Base-by-base conservation (phyloP, 2,329 filamentous ascomycete species). In the Sporothrix euskadiensis region DNA sequence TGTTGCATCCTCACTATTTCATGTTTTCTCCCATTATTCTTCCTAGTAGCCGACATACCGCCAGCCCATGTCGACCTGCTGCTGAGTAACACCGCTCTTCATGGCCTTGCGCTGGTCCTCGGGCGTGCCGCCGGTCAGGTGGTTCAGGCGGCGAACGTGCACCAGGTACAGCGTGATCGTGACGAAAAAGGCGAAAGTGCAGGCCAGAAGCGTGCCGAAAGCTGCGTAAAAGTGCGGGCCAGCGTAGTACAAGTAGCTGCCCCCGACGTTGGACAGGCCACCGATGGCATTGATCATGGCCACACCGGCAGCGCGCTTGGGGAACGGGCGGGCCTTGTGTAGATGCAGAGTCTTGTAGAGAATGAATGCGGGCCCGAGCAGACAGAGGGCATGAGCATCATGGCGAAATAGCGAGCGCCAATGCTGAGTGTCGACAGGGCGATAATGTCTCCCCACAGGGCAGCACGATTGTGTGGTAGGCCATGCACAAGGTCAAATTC, bases 271-370 rank as follows among this genome's bases (percentile, higher is more conserved):
- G 12, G 80, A 78, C 0, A 78, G 79, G 35, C 79, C 79, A 22
- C 80, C 80, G 41, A 82, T 79, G 22, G 78, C 73, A 76, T 84
- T 84, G 69, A 84, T 80, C 32, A 84, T 73, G 6, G 83, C 83
- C 1, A 79, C 80, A 3, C 81, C 83, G 1, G 82, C 83, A 0
- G 83, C 83, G 12, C 83, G 81, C 76, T 84, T 84, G 0, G 83
- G 78, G 14, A 81, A 75, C 0, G 83, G 83, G 1, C 83, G 80
- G 16, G 83, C 81, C 12, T 84, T 78, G 69, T 73, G 74, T 32
- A 75, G 63, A 69, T 75, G 71, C 71, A 75, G 81, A 0, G 81
- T 83, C 76, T 83, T 83, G 78, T 81, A 83, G 3, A 83, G 78
- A 9, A 83, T 78, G 6, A 83, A 78, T 83, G 82, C 0, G 82